These are phyloP conservation scores for Xylaria sp. DNA, from an alignment of 2,329 filamentous ascomycete genomes.

Conservation along the genomic window DNA sequence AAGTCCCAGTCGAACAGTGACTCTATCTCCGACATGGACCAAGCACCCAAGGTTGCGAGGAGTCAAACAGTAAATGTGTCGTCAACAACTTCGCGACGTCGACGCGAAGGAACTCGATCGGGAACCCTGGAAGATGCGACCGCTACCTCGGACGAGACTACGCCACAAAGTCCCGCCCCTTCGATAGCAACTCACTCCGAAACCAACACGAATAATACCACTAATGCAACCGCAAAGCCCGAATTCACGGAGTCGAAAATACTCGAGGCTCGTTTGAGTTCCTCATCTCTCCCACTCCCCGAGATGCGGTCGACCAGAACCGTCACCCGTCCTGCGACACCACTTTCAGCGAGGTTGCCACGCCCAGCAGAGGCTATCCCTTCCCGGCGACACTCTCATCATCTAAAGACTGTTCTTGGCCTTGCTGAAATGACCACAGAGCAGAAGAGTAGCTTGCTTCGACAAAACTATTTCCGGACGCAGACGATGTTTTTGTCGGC, in stretches of 20 bases:
- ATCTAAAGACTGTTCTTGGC: constrained; percentile 51
- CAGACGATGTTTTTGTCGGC: constrained; percentile 77
- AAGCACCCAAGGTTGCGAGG: constrained; percentile 49
- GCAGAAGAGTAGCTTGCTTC: constrained; percentile 66
- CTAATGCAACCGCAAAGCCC: constrained; percentile 34
- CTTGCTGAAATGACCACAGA: constrained; percentile 56
- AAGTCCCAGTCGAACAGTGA: constrained; percentile 63
- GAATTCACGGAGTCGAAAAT: constrained; percentile 48
- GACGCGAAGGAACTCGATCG: constrained; percentile 43
- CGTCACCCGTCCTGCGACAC: constrained; percentile 51
- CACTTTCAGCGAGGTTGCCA: constrained; percentile 50
- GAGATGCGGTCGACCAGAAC: constrained; percentile 51
- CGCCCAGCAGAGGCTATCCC: constrained; percentile 45
- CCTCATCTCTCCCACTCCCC: constrained; percentile 61
- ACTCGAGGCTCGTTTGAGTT: constrained; percentile 59
- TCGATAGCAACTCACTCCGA: constrained; percentile 13
- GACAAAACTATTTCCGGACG: constrained; percentile 78
- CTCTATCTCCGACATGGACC: constrained; percentile 53
- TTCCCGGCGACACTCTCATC: constrained; percentile 56
- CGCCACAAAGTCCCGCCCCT: constrained; percentile 13
- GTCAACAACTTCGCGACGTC: constrained; percentile 47
- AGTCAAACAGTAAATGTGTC: constrained; percentile 60
- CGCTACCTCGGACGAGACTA: constrained; percentile 13
- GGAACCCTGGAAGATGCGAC: constrained; percentile 40
- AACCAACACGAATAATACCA: constrained; percentile 1